Evolutionary conservation across 1,139 yeast genomes (phyloP).

Genomic region (Geotrichum histeridarum): DNA sequence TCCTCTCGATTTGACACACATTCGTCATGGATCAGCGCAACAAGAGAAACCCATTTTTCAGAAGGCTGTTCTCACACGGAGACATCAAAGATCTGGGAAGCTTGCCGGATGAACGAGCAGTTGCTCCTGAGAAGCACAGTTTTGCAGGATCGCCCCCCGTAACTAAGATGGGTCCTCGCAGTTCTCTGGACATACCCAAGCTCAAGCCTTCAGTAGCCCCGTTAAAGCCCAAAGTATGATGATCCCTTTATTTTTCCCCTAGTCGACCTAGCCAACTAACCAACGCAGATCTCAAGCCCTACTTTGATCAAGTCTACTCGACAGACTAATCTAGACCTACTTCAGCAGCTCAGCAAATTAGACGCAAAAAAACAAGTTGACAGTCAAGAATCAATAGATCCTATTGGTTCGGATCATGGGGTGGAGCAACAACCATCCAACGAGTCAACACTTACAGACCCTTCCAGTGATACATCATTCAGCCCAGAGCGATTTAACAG

Average conservation of each 20-base stretch:
- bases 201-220: not conserved
- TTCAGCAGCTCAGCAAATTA: not conserved
- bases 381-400: slow-evolving; percentile 5
- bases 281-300: slow-evolving; percentile 7
- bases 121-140: not conserved
- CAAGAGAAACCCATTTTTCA: not conserved
- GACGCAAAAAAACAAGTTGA: not conserved
- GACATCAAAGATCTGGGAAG: not conserved
- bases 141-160: not conserved
- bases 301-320: slow-evolving; percentile 9
- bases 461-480: too few species aligned
- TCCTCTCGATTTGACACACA: too few species aligned
- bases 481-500: too few species aligned
- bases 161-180: too few species aligned
- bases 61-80: not conserved
- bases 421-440: too few species aligned
- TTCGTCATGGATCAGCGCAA: too few species aligned
- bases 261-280: not conserved
- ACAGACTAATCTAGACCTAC: slow-evolving; percentile 2
- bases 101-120: not conserved
- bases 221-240: slow-evolving; percentile 1
- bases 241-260: not conserved
- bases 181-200: not conserved
- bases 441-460: too few species aligned
- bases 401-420: not conserved